Conservation (phyloP, 768 basidiomycete genomes). For the Auricularia sp. region DNA sequence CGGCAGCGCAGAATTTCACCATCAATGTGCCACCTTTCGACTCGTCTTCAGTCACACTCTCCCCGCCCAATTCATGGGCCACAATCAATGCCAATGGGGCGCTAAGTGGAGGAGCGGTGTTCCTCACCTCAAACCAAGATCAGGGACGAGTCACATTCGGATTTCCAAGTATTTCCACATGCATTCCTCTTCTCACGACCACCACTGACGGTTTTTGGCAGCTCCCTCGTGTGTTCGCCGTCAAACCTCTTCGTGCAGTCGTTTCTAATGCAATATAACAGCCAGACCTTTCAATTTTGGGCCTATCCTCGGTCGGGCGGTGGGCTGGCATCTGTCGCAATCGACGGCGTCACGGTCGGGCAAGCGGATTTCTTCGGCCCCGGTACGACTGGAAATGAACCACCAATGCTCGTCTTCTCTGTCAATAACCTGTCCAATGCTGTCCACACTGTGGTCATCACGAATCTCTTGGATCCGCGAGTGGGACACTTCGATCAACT, state of each 20-base stretch:
- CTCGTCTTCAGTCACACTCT: not conserved
- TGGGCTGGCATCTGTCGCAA: constrained; percentile 1
- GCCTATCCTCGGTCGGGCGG: constrained; percentile 3
- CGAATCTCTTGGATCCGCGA: constrained; percentile 3
- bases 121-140: not conserved
- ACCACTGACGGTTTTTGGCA: not conserved
- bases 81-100: not conserved
- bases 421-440: not conserved
- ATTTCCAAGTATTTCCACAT: not conserved
- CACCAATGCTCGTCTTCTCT: not conserved
- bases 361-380: constrained; percentile 1
- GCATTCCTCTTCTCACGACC: not conserved
- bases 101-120: not conserved
- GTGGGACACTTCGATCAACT: constrained; percentile 2
- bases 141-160: not conserved
- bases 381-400: constrained; percentile 2
- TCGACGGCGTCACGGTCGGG: not conserved
- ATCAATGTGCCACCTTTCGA: not conserved
- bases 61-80: not conserved
- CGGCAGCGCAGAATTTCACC: not conserved
- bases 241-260: not conserved
- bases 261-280: not conserved
- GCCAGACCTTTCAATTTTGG: constrained; percentile 1
- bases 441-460: constrained; percentile 2
- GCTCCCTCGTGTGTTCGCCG: not conserved